A percentile compares a stretch with the other conserved stretches of the same genome.
phyloP scores from a whole-genome alignment of 257 asterid species.

The Dorcoceras hygrometricum region DNA sequence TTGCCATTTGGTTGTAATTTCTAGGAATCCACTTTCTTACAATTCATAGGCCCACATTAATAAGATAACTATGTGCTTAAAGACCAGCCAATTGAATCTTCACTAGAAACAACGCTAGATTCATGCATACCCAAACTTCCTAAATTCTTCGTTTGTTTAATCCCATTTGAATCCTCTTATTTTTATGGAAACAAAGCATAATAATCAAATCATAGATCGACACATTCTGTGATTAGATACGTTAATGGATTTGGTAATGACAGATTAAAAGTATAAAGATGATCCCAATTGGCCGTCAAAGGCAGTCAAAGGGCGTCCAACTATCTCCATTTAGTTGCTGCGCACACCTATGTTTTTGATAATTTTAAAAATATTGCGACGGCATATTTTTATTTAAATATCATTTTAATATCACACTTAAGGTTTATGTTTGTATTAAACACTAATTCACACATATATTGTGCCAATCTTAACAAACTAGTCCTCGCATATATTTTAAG shows the following conservation, averaged over 20 bases:
- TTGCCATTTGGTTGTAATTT: neutral
- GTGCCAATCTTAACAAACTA: no score
- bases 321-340: neutral
- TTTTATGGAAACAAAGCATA: conserved; percentile 1
- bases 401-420: no score
- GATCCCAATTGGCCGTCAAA: conserved; percentile 10
- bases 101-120: conserved; percentile 22
- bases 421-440: neutral
- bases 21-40: conserved; percentile 18
- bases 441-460: neutral
- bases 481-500: no score
- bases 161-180: conserved; percentile 1
- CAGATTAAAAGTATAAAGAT: neutral
- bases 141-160: conserved; percentile 23
- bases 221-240: neutral
- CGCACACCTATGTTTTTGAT: no score
- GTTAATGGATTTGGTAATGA: conserved; percentile 8
- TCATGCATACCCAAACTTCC: no score
- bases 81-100: conserved; percentile 23
- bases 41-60: conserved; percentile 7
- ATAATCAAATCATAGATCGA: conserved; percentile 2
- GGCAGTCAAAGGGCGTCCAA: conserved; percentile 6
- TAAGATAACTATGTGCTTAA: neutral
- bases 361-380: no score
- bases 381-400: no score